phyloP scores from a whole-genome alignment of 164 flowering plant genomes.

The Hamamelis virginiana region DNA sequence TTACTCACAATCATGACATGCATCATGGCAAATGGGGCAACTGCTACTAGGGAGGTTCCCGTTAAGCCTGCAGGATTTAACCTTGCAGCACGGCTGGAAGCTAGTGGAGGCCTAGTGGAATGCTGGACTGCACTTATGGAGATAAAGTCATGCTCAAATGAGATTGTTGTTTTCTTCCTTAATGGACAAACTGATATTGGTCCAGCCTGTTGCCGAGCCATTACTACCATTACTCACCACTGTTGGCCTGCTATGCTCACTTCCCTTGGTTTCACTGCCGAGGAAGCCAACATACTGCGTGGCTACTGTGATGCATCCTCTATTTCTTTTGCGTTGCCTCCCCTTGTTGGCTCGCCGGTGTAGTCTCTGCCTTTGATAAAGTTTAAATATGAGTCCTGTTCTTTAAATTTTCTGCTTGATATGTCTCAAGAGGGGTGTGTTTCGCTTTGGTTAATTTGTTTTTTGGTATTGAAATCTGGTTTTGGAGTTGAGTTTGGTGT shows the following conservation, averaged over 20 bases:
- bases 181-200: slow-evolving; percentile 33
- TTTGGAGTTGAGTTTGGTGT: too few relatives aligned
- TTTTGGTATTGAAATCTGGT: too few relatives aligned
- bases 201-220: slow-evolving; percentile 37
- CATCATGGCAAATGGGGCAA: not conserved
- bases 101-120: slow-evolving; percentile 19
- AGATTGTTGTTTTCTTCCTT: slow-evolving; percentile 36
- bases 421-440: too few relatives aligned
- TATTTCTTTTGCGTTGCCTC: too few relatives aligned
- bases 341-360: too few relatives aligned
- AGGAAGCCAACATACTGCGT: slow-evolving; percentile 32
- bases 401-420: too few relatives aligned
- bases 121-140: slow-evolving; percentile 49
- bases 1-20: not conserved
- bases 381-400: too few relatives aligned
- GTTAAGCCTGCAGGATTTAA: not conserved
- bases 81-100: slow-evolving; percentile 14
- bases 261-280: slow-evolving; percentile 39
- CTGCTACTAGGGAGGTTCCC: not conserved
- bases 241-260: slow-evolving; percentile 39
- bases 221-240: slow-evolving; percentile 28
- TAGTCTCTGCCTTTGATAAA: too few relatives aligned
- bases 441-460: too few relatives aligned
- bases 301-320: slow-evolving; percentile 49
- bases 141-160: slow-evolving; percentile 41